Evolutionary conservation across 352 stramenopile species (phyloP), one percentile per base, ranked within the genome.

Genomic region (Globisporangium cystogenes): DNA sequence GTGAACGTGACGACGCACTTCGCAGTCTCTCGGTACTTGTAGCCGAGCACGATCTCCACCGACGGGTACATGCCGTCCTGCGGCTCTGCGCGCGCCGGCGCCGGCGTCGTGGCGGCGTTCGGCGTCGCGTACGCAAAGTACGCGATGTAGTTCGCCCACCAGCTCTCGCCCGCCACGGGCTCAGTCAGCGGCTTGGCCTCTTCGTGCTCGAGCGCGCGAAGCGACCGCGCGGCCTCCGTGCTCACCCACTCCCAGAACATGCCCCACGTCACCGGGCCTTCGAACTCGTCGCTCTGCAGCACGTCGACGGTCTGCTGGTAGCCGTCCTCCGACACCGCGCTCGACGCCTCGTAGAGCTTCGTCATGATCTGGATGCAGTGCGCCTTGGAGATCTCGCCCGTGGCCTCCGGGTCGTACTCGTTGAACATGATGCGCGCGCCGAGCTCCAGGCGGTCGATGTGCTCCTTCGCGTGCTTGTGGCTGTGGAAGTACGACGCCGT

Each of bases 181-280:
- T 80, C 70, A 0, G 55, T 68, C 31, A 83, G 52, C 39, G 71
- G 68, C 12, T 67, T 67, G 8, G 72, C 63, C 27, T 86, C 66
- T 58, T 82, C 67, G 43, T 81, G 59, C 48, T 95, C 76, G 14
- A 95, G 62, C 24, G 78, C 64, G 18, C 69, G 70, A 27, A 95
- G 68, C 18, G 84, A 82, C 10, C 62, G 59, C 39, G 83, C 78
- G 7, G 85, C 85, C 63, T 93, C 81, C 0, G 74, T 76, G 50
- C 85, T 95, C 26, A 95, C 85, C 80, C 81, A 95, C 51, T 89
- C 75, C 82, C 82, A 95, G 55, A 92, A 95, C 74, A 90, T 87
- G 0, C 70, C 47, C 85, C 85, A 95, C n/a, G 76, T 76, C 33
- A 93, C 76, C 0, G 76, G 76, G 0, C 76, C 81, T 51, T 86